These are phyloP conservation scores for Dryadomyces quercus-mongolicae DNA, from an alignment of 2,329 filamentous ascomycete genomes.

Conservation along the genomic window DNA sequence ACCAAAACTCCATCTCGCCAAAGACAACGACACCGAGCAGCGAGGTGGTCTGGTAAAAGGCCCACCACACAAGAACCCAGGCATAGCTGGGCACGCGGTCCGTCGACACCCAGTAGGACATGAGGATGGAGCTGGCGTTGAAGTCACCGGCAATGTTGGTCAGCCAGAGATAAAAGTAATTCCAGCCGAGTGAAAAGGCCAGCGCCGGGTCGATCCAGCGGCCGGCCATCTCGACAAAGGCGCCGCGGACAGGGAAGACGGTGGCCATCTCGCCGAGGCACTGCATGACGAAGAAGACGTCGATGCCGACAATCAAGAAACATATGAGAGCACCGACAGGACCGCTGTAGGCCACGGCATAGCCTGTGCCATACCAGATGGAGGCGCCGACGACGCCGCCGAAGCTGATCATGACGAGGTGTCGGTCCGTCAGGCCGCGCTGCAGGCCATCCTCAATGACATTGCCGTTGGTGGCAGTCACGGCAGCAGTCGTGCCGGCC, in stretches of 20 bases:
- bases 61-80: constrained; percentile 24
- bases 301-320: constrained; percentile 19
- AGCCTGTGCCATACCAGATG: constrained; percentile 16
- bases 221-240: constrained; percentile 39
- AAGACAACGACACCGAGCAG: constrained; percentile 27
- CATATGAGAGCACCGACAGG: constrained; percentile 20
- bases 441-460: constrained; percentile 3
- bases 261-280: constrained; percentile 45
- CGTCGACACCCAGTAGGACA: constrained; percentile 31
- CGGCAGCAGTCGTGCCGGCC: neutral
- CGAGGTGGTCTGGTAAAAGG: constrained; percentile 21
- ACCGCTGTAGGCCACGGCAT: constrained; percentile 18
- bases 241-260: constrained; percentile 39
- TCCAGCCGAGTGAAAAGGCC: constrained; percentile 41
- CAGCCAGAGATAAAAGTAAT: constrained; percentile 33
- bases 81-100: constrained; percentile 27
- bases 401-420: constrained; percentile 16
- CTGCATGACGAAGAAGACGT: constrained; percentile 17
- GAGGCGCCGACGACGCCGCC: constrained; percentile 11
- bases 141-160: constrained; percentile 19
- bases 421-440: constrained; percentile 5
- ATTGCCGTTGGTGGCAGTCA: neutral
- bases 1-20: constrained; percentile 32
- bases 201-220: constrained; percentile 45
- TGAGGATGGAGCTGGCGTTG: constrained; percentile 18